Evolutionary conservation across 2,329 filamentous ascomycete genomes (phyloP), one percentile per base, ranked within the genome.

Genomic region (Fusarium begoniae): DNA sequence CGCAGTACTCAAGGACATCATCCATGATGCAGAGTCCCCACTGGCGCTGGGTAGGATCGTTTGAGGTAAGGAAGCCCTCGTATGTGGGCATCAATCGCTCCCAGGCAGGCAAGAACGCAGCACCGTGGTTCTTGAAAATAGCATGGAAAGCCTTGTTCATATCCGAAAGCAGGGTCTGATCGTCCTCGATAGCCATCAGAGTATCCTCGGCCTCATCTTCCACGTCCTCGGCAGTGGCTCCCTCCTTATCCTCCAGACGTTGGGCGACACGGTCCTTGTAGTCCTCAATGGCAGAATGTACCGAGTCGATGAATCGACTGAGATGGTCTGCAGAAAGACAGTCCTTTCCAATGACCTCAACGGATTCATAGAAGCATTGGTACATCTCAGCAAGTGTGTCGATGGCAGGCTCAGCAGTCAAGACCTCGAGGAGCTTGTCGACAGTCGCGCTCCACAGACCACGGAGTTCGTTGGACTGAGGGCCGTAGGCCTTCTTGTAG

Each of bases 131-230:
- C 87, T 98, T 98, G 89, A 99, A 99, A 75, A 99, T 94, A 69
- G 95, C 96, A 84, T 99, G 96, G 89, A 97, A 99, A 2, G 96
- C 96, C 87, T 99, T 99, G 90, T 99, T 99, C 96, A 99, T 99
- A 80, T 99, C 96, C 4, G 95, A 98, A 48, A 99, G 89, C 24
- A 99, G 88, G 28, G 95, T 98, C 84, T 98, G 96, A 81, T 99
- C 96, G 77, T 99, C 96, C 82, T 99, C 96, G 54, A 99, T 95
- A 18, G 96, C 96, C 77, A 97, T 93, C 38, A 97, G 88, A 50
- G 92, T 90, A 59, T 98, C 96, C 77, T 98, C 93, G 22, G 92
- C 92, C 68, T 96, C 92, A 79, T 98, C 95, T 74, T 98, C 96
- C 22, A 92, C 95, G 66, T 98, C 96, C 60, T 97, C 95, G 6